phyloP scores from a whole-genome alignment of 345 rosid species.

The Linum lewisii region DNA sequence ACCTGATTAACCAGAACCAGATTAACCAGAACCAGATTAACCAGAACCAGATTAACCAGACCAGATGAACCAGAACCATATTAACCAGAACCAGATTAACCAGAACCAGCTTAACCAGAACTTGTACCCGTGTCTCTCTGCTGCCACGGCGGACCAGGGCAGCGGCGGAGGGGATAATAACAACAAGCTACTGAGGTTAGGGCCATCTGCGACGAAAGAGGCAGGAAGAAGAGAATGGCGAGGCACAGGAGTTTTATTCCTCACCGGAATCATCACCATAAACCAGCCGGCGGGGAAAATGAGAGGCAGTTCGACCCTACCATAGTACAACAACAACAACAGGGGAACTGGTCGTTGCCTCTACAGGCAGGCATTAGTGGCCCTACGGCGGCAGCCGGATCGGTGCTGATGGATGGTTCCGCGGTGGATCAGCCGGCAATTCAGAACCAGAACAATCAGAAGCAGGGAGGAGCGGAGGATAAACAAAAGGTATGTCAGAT shows the following conservation, averaged over 20 bases:
- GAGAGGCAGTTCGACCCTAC: constrained; percentile 22
- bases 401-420: constrained; percentile 17
- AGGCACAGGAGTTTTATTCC: constrained; percentile 70
- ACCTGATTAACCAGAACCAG: too few relatives aligned
- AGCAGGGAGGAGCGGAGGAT: constrained; percentile 41
- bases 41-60: too few relatives aligned
- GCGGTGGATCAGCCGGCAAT: constrained; percentile 30
- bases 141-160: too few relatives aligned
- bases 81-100: too few relatives aligned
- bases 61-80: too few relatives aligned
- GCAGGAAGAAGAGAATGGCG: constrained; percentile 97
- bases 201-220: constrained; percentile 82
- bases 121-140: too few relatives aligned
- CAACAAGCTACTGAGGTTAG: constrained; percentile 36
- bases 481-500: constrained; percentile 59
- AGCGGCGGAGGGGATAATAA: constrained; percentile 21
- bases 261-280: constrained; percentile 25
- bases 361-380: background rate
- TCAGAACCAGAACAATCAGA: constrained; percentile 37
- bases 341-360: constrained; percentile 45
- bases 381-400: constrained; percentile 17
- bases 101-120: too few relatives aligned
- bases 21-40: too few relatives aligned
- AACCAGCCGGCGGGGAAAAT: constrained; percentile 24
- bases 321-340: constrained; percentile 15